Evolutionary conservation across 2,329 filamentous ascomycete species (phyloP).

Genomic region (Bipolaris zeicola): DNA sequence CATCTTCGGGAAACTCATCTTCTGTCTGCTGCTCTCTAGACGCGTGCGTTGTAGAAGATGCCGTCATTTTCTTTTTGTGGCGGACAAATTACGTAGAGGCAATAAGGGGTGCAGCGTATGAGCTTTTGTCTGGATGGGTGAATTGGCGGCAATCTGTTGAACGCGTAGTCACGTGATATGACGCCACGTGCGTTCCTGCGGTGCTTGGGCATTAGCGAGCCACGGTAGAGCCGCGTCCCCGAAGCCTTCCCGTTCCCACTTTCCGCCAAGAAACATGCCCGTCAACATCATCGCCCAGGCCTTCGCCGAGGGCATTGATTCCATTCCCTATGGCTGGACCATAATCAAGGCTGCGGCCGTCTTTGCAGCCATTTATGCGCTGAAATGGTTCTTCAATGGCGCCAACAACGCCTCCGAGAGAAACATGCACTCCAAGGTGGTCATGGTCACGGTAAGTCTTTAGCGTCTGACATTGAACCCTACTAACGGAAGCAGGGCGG

Average conservation of each 20-base stretch:
- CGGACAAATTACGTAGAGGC: neutral
- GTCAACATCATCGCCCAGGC: slow-evolving; percentile 63
- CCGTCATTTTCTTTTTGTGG: slow-evolving; percentile 16
- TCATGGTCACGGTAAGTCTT: slow-evolving; percentile 78
- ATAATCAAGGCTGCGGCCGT: slow-evolving; percentile 60
- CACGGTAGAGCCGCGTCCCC: slow-evolving; percentile 32
- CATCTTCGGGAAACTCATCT: slow-evolving; percentile 31
- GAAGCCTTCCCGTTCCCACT: slow-evolving; percentile 27
- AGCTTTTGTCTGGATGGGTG: slow-evolving; percentile 5
- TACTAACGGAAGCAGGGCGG: slow-evolving; percentile 65
- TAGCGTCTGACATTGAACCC: slow-evolving; percentile 17
- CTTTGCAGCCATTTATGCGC: slow-evolving; percentile 57
- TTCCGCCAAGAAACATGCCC: slow-evolving; percentile 58
- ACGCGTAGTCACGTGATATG: slow-evolving; percentile 38
- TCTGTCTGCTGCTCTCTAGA: slow-evolving; percentile 16
- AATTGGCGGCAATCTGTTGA: slow-evolving; percentile 16
- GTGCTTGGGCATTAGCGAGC: slow-evolving; percentile 25
- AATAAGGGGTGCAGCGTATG: neutral
- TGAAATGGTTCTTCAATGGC: slow-evolving; percentile 81
- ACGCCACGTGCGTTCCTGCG: slow-evolving; percentile 31
- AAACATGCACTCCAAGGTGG: slow-evolving; percentile 89
- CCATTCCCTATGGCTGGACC: slow-evolving; percentile 60
- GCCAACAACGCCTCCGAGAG: slow-evolving; percentile 75
- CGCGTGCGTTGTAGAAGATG: slow-evolving; percentile 6
- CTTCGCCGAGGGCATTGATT: slow-evolving; percentile 59